Base-by-base conservation (phyloP, 1,139 yeast species). In the Arxiozyma slooffiae region DNA sequence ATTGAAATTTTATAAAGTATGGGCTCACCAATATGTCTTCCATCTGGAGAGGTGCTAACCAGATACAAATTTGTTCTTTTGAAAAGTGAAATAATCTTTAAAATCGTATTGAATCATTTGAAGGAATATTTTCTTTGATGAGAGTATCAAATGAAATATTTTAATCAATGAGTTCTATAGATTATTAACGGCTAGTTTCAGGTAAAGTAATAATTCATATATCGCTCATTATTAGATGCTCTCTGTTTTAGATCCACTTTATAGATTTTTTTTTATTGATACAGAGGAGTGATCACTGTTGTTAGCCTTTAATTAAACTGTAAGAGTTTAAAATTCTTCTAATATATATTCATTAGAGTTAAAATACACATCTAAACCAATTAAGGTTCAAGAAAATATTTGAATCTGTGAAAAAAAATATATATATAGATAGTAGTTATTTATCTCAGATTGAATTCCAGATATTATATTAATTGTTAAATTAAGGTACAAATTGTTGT, bases 401-500 rank as follows among this genome's bases (percentile, higher is more conserved):
- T 43, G 20, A n/a, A 37, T 38, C 45, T 46, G 26, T 45, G 44
- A 11, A 48, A 23, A 47, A 57, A 56, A n/a, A n/a, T n/a, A n/a
- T n/a, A n/a, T n/a, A 7, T n/a, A 34, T 16, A 48, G 41, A 2
- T 21, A 6, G 0, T 30, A 11, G 2, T 46, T 38, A 16, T 16
- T 7, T 3, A 44, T 30, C 5, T 17, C 17, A 7, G 48, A 22
- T 16, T 23, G n/a, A 22, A 52, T 36, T 14, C 45, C 46, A 38
- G 44, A 52, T 18, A 58, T 49, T 4, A 38, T 38, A 38, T 48
- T 48, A 8, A 39, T 42, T 11, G 38, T 38, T 18, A 57, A 38
- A 48, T 54, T 57, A 6, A 58, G 39, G 41, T 51, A 57, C 1
- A 59, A 34, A 2, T 51, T 51, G 18, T 52, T 53, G 23, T 45